Evolutionary conservation across 2,329 filamentous ascomycete species (phyloP), one percentile per base, ranked within the genome.

Genomic region (Fusarium sororula): DNA sequence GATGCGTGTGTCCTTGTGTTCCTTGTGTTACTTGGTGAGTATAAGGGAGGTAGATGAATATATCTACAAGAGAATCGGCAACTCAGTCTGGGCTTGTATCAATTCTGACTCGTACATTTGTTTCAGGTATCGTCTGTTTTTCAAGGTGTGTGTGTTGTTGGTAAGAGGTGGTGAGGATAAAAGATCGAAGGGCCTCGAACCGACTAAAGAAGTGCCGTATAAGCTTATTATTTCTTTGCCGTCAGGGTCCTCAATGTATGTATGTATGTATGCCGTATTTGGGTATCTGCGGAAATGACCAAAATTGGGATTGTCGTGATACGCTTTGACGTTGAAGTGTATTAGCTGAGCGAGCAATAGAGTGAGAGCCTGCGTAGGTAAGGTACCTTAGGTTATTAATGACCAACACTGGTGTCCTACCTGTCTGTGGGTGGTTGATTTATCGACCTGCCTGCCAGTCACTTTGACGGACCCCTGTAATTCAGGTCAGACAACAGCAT

Each of bases 281-380:
- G 38, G 38, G 38, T 14, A 47, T 30, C n/a, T 38, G 45, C 28
- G 51, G 58, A 28, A 60, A 26, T 61, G 24, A n/a, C 48, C 20
- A 54, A 41, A 42, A 66, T 57, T 63, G 38, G 26, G 45, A 54
- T 70, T 32, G 38, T 28, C 66, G n/a, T 37, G 44, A 51, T 48
- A 47, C 58, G 66, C 66, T 64, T 57, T 69, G 65, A 70, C 39
- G 13, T 22, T 14, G 38, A 47, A 51, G 37, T 20, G 65, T 47
- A 48, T 48, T 22, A 39, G 35, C 35, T 37, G 45, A 30, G 32
- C 24, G 44, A 47, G 26, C 12, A 22, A 26, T 54, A 38, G 35
- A 26, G 30, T 57, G 48, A 53, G 44, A 48, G 35, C 14, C 32
- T 38, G 59, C 53, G 35, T 38, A 30, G 30, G 30, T 30, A 50